Evolutionary conservation across 345 rosid species (phyloP).

Genomic region (Pseudoturritis turrita): DNA sequence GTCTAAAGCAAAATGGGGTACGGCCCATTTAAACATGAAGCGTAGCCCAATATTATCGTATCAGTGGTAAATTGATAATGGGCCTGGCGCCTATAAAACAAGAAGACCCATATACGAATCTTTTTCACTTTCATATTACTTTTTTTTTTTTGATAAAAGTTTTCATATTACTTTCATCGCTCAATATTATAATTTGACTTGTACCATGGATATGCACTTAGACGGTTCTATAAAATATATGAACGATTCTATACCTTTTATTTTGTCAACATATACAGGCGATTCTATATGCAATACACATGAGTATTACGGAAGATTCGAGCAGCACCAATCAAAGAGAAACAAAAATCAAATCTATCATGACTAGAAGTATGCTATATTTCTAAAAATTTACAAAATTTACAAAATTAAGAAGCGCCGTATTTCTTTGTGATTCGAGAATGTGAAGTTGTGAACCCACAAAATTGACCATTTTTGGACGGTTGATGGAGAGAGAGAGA

Average conservation of each 20-base stretch:
- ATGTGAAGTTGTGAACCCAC: slow-evolving; percentile 17
- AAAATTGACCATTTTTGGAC: slow-evolving; percentile 23
- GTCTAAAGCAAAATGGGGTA: background rate
- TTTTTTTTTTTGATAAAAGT: background rate
- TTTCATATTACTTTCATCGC: background rate
- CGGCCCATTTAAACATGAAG: background rate
- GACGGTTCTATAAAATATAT: background rate
- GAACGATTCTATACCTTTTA: background rate
- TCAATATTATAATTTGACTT: background rate
- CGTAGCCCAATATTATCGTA: background rate
- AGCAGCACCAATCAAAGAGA: background rate
- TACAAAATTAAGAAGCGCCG: background rate
- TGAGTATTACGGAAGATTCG: background rate
- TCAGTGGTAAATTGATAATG: background rate
- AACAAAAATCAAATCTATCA: no score
- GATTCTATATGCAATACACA: background rate
- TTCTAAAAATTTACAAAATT: no score
- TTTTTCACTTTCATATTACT: background rate
- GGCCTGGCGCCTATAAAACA: background rate
- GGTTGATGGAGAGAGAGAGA: background rate
- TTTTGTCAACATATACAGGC: background rate
- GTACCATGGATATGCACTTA: background rate
- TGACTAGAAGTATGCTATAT: no score
- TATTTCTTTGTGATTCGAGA: background rate
- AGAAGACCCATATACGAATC: background rate